Conservation (phyloP, 2,329 filamentous ascomycete genomes). For the Geosmithia putterillii region DNA sequence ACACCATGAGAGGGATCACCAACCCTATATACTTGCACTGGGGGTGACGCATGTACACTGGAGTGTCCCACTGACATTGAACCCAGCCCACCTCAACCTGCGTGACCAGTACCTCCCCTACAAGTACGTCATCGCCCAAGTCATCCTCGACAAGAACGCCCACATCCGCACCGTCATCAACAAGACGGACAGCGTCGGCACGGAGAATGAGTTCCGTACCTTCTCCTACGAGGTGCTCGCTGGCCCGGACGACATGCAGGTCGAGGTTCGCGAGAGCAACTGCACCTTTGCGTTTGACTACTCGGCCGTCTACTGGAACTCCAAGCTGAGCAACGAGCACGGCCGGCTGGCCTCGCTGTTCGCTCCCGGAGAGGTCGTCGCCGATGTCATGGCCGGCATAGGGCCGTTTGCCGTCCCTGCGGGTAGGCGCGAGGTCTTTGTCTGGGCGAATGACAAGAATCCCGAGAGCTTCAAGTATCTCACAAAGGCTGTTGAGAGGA, state of each 20-base stretch:
- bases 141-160: slow-evolving; percentile 83
- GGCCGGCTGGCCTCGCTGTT: slow-evolving; percentile 66
- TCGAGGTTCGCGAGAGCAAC: slow-evolving; percentile 68
- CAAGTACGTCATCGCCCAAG: slow-evolving; percentile 72
- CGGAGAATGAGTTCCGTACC: slow-evolving; percentile 75
- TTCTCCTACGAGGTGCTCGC: slow-evolving; percentile 86
- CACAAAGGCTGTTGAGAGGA: slow-evolving; percentile 54
- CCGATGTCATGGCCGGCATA: slow-evolving; percentile 95
- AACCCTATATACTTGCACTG: too few species aligned
- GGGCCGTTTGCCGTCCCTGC: slow-evolving; percentile 91
- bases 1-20: too few species aligned
- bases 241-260: slow-evolving; percentile 71
- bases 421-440: slow-evolving; percentile 79
- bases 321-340: slow-evolving; percentile 80
- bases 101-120: slow-evolving; percentile 73
- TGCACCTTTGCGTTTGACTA: slow-evolving; percentile 93
- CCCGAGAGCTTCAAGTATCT: slow-evolving; percentile 73
- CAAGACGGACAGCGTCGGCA: slow-evolving; percentile 82
- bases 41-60: not conserved
- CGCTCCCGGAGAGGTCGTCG: slow-evolving; percentile 74
- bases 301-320: slow-evolving; percentile 97
- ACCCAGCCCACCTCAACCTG: slow-evolving; percentile 75
- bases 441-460: slow-evolving; percentile 96
- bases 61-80: too few species aligned
- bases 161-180: slow-evolving; percentile 83